Percentiles rank a stretch among this genome's conserved stretches.
Evolutionary conservation across 139 green algal species (phyloP).

Genomic region (Chlorella sp.): DNA sequence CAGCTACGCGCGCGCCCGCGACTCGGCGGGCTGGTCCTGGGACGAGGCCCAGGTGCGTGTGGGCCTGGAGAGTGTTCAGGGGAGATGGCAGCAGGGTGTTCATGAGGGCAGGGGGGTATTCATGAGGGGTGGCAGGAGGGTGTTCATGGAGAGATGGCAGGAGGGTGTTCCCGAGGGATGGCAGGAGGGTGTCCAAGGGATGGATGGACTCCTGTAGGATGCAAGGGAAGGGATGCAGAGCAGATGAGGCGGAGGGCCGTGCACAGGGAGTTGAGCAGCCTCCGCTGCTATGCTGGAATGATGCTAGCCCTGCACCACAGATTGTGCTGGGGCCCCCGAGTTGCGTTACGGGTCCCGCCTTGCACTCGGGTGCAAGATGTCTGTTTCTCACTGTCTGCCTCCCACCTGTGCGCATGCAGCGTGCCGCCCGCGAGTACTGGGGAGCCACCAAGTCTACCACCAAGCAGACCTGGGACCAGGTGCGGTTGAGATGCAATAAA

Average conservation of each 20-base stretch:
- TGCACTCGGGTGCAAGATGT: no score
- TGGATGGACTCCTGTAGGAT: no score
- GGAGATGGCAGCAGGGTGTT: neutral
- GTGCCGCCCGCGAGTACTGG: slow-evolving; percentile 26
- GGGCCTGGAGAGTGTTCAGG: neutral
- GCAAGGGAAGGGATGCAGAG: no score
- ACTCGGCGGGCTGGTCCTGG: slow-evolving; percentile 33
- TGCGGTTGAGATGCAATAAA: no score
- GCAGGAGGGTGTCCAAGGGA: no score
- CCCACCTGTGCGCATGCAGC: neutral
- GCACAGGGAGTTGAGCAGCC: no score
- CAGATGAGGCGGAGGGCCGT: no score
- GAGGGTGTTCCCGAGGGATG: no score
- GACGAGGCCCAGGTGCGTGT: slow-evolving; percentile 15
- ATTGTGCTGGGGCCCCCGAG: neutral
- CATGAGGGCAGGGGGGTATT: neutral
- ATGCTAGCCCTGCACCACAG: neutral
- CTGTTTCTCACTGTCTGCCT: no score
- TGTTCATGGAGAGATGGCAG: no score
- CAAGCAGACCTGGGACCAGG: slow-evolving; percentile 26
- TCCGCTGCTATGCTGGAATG: no score
- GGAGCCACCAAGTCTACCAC: slow-evolving; percentile 19
- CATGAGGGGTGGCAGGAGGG: neutral
- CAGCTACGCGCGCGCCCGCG: slow-evolving; percentile 8
- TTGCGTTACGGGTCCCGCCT: no score